phyloP scores from a whole-genome alignment of 2,329 filamentous ascomycete species.

The Penicillium sp. region DNA sequence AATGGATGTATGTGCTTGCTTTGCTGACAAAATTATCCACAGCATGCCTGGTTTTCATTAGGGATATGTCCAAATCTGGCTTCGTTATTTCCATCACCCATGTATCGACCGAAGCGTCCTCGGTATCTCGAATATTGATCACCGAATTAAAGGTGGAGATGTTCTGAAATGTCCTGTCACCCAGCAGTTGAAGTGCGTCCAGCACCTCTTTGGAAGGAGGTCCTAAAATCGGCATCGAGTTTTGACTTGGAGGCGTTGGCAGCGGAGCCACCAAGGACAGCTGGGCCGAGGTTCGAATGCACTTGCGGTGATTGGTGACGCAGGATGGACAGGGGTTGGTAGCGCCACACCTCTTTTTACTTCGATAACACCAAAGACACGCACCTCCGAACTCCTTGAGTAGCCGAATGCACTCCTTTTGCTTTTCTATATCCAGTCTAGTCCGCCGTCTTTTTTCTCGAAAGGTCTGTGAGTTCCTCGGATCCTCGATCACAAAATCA shows the following conservation, averaged over 20 bases:
- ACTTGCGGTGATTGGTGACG: slow-evolving; percentile 12
- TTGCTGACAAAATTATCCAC: slow-evolving; percentile 6
- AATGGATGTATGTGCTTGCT: slow-evolving; percentile 6
- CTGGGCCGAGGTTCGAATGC: slow-evolving; percentile 19
- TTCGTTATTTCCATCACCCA: slow-evolving; percentile 10
- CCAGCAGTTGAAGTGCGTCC: slow-evolving; percentile 4
- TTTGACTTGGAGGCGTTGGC: neutral
- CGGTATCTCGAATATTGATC: slow-evolving; percentile 15
- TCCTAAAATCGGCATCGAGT: neutral
- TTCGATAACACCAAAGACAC: slow-evolving; percentile 30
- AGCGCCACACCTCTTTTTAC: slow-evolving; percentile 27
- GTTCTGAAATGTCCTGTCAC: slow-evolving; percentile 1
- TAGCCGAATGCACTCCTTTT: slow-evolving; percentile 15
- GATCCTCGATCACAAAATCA: slow-evolving; percentile 17
- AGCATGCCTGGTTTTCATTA: neutral
- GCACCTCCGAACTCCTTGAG: slow-evolving; percentile 28
- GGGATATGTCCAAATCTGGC: slow-evolving; percentile 1
- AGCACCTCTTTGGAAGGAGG: slow-evolving; percentile 3
- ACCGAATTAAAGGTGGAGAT: slow-evolving; percentile 3
- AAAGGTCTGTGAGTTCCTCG: slow-evolving; percentile 4
- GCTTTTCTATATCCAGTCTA: slow-evolving; percentile 13
- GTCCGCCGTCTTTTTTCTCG: slow-evolving; percentile 10
- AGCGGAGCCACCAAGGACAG: neutral
- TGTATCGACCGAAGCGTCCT: slow-evolving; percentile 3
- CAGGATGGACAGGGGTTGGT: slow-evolving; percentile 22